Percentiles rank a stretch among this genome's conserved stretches.
These are phyloP conservation scores for Blastobotrys persicus DNA, from an alignment of 1,139 yeast species.

Conservation along the genomic window DNA sequence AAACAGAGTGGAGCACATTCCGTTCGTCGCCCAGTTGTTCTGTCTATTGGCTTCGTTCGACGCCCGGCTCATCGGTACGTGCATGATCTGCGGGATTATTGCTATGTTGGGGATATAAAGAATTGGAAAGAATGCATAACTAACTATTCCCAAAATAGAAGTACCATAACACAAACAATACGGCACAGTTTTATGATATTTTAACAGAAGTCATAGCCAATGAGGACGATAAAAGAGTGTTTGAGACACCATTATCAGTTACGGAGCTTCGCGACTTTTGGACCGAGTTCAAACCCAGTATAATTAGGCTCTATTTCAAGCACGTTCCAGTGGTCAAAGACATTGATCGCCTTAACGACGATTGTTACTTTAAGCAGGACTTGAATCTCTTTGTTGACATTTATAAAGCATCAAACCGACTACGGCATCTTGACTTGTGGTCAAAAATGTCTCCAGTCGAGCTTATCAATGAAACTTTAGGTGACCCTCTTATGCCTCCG, in stretches of 20 bases:
- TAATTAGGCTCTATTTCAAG: constrained; percentile 11
- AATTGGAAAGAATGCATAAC: not conserved
- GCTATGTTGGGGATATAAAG: not conserved
- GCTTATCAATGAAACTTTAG: constrained; percentile 1
- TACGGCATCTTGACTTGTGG: not conserved
- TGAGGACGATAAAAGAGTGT: not conserved
- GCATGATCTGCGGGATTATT: not conserved
- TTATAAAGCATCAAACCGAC: constrained; percentile 12
- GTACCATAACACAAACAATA: not conserved
- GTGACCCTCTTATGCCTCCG: not conserved
- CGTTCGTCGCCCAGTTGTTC: not conserved
- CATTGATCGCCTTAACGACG: constrained; percentile 10
- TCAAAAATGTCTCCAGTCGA: not conserved
- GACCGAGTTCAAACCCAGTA: not conserved
- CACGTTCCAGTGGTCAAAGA: not conserved
- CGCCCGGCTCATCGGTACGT: not conserved
- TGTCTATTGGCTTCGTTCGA: not conserved
- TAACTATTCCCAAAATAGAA: not conserved
- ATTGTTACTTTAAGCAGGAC: constrained; percentile 10
- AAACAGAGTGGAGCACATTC: no score
- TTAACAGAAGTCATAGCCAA: not conserved
- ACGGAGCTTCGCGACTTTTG: constrained; percentile 12
- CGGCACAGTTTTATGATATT: not conserved
- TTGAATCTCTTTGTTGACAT: constrained; percentile 12
- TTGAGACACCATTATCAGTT: constrained; percentile 12